Evolutionary conservation across 2,329 filamentous ascomycete species (phyloP), one percentile per base, ranked within the genome.

Genomic region (Fusarium chaquense): DNA sequence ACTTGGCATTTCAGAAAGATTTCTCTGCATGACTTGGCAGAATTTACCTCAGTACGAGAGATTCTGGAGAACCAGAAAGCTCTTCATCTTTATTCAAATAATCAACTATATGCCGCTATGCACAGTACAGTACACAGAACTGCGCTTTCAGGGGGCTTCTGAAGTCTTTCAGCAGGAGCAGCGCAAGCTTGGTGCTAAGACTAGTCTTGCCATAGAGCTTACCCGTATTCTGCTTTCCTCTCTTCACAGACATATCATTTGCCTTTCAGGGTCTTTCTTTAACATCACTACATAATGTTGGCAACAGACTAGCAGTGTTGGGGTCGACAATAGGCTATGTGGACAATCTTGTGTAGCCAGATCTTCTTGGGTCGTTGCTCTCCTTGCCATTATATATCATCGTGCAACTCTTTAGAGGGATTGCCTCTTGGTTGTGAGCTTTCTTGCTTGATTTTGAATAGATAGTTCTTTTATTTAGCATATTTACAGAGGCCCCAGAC

Each of bases 401-500:
- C 11, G 36, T 13, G n/a, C 15, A 33, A 3, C 15, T 15, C 13
- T 3, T 16, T 33, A 7, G 15, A 16, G 32, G 6, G 9, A 40
- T 20, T 40, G 4, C 36, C n/a, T 7, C 10, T 36, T 40, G 12
- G 6, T 6, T 7, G 15, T 22, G 6, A 6, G n/a, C 9, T 40
- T n/a, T 22, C 36, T 8, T 38, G n/a, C 11, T n/a, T 18, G 6
- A 4, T 38, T 38, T 20, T 12, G 11, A 3, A 3, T 13, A 20
- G 11, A 3, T 12, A 20, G 6, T 4, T 11, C 1, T 7, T 11
- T 24, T 33, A 49, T 62, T 22, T 62, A 28, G 0, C 28, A 3
- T 4, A 0, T 9, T 16, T 33, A 2, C 1, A 5, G 3, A 0
- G 0, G 0, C 1, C 4, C 5, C 2, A 1, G 4, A 2, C 15